A percentile compares a stretch with the other conserved stretches of the same genome.
Conservation (phyloP, 73 alveolate species). For the Paramecium pentaurelia region DNA sequence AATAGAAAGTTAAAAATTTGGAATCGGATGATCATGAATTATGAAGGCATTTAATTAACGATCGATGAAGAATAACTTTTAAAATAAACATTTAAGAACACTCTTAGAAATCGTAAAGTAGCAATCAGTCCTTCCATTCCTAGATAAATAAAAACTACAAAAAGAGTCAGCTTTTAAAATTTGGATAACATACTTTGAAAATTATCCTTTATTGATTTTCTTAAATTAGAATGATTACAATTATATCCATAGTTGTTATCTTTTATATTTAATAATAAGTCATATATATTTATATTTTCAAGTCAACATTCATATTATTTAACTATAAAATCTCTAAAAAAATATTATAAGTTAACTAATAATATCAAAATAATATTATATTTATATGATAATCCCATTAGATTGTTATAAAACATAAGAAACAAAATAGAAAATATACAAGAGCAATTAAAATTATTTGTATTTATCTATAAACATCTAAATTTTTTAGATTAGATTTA, state of each 20-base stretch:
- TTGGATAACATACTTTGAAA: not conserved
- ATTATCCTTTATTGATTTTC: not conserved
- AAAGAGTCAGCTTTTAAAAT: not conserved
- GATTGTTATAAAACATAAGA: not conserved
- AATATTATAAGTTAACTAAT: no score
- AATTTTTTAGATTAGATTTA: not conserved
- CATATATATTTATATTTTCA: not conserved
- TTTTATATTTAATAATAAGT: not conserved
- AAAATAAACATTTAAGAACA: not conserved
- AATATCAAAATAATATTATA: not conserved
- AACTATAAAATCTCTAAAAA: no score
- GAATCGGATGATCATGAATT: not conserved
- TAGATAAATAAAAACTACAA: not conserved
- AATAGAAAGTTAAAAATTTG: not conserved
- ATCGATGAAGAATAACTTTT: not conserved
- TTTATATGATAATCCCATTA: not conserved
- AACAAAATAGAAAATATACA: not conserved
- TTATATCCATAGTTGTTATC: not conserved
- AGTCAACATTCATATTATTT: not conserved
- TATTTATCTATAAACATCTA: not conserved
- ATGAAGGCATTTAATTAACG: not conserved
- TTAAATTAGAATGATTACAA: not conserved
- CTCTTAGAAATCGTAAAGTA: not conserved
- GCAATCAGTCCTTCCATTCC: not conserved
- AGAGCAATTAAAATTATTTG: no score